Conservation (phyloP, 768 basidiomycete species). For the Boletus rubropictus region DNA sequence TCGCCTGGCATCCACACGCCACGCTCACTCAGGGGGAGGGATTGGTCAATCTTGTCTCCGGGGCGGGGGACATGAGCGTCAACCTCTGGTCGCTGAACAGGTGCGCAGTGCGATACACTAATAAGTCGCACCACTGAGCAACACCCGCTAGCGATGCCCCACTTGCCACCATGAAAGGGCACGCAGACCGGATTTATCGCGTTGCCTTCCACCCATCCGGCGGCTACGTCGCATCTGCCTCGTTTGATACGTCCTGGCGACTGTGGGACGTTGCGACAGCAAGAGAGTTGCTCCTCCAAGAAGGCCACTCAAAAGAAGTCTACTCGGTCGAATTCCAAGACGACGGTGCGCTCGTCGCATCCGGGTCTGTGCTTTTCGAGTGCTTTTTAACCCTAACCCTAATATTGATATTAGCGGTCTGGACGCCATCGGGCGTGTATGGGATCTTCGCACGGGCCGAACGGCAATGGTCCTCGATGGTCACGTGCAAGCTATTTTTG, state of each 20-base stretch:
- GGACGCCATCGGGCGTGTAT: slow-evolving; percentile 94
- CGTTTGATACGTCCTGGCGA: slow-evolving; percentile 96
- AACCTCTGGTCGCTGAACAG: slow-evolving; percentile 86
- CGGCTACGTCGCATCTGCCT: slow-evolving; percentile 87
- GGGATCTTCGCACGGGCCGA: slow-evolving; percentile 92
- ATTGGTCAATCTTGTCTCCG: slow-evolving; percentile 80
- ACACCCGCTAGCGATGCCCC: slow-evolving; percentile 63
- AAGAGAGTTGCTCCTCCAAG: slow-evolving; percentile 82
- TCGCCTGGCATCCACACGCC: slow-evolving; percentile 96
- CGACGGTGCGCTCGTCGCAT: slow-evolving; percentile 88
- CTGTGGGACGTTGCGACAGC: slow-evolving; percentile 87
- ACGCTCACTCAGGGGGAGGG: slow-evolving; percentile 63
- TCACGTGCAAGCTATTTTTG: slow-evolving; percentile 87
- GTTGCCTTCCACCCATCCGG: slow-evolving; percentile 97
- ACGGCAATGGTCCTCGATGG: slow-evolving; percentile 99
- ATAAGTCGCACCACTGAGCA: slow-evolving; percentile 4
- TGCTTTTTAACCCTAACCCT: background rate
- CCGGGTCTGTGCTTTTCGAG: slow-evolving; percentile 60
- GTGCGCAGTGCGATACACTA: slow-evolving; percentile 36
- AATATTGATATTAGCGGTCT: slow-evolving; percentile 57
- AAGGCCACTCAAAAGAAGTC: slow-evolving; percentile 96
- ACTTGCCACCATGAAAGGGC: slow-evolving; percentile 81
- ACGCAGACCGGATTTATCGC: slow-evolving; percentile 85
- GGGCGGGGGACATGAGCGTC: slow-evolving; percentile 81
- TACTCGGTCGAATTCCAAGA: slow-evolving; percentile 94